Evolutionary conservation across 148 eudicot species (phyloP).

Genomic region (Rhododendron simsii): DNA sequence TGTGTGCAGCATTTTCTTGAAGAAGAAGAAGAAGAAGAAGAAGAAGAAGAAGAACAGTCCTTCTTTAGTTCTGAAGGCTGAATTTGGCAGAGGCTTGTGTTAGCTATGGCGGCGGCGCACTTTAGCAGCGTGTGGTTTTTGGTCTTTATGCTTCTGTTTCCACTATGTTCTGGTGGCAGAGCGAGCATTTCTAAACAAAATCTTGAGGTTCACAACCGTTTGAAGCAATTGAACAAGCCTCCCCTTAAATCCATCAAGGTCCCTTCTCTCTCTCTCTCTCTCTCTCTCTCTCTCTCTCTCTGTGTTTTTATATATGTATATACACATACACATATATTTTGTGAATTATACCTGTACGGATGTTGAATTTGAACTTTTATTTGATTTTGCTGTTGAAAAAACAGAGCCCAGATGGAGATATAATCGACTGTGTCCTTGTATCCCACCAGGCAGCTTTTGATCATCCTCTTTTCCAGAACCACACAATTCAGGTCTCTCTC

Average conservation of each 20-base stretch:
- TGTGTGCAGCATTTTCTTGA: not conserved
- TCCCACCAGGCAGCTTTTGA: conserved; percentile 21
- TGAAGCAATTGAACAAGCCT: conserved; percentile 60
- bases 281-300: not conserved
- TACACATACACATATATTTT: not conserved
- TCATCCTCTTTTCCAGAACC: conserved; percentile 67
- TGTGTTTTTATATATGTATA: not conserved
- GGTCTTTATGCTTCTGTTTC: not conserved
- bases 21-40: not conserved
- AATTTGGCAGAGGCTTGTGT: not conserved
- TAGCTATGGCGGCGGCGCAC: conserved; percentile 13
- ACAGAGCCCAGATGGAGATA: conserved; percentile 92
- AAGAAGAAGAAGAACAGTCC: not conserved
- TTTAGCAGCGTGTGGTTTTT: not conserved
- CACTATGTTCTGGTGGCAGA: conserved; percentile 6
- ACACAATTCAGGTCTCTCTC: conserved; percentile 57
- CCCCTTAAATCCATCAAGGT: conserved; percentile 68
- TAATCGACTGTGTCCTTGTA: conserved; percentile 68
- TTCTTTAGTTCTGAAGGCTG: not conserved
- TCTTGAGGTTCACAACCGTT: conserved; percentile 46
- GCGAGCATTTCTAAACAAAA: conserved; percentile 22
- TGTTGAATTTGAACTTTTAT: not conserved
- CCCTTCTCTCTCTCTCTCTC: not conserved
- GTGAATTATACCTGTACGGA: not conserved
- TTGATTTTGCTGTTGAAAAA: not conserved